Base-by-base conservation (phyloP, 371 early-diverging fungal species). In the Mucor plumbeus region DNA sequence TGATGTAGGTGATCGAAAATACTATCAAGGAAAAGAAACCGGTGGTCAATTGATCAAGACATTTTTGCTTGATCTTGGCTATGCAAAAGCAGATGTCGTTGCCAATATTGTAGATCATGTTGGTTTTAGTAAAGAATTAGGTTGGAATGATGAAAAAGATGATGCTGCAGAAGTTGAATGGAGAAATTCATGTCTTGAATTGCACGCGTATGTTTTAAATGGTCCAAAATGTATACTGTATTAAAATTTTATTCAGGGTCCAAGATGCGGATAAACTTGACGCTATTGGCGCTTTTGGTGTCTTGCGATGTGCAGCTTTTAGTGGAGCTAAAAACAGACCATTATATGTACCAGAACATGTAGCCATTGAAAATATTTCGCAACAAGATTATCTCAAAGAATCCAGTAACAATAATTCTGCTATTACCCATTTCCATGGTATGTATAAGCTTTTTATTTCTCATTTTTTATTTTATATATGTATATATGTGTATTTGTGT, bases 211-310 rank as follows among this genome's bases (percentile, higher is more conserved):
- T 72, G 80, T 70, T 11, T 33, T 0, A 15, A 3, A 53, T 6
- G 38, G 7, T 38, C 4, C 38, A 38, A 38, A 38, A 38, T 38
- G 38, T 38, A 7, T 11, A 9, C 1, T 11, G 11, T 11, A 38
- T 38, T 7, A 38, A 38, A 38, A 7, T 35, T 9, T 38, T 38
- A 14, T 50, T 35, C 65, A 89, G 90, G 64, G 92, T 92, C 7
- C 91, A 91, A 72, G 94, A 94, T 73, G 93, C 94, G 0, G 94
- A 94, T 69, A 87, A 91, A 50, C 69, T 94, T 66, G 94, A 94
- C 69, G 93, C 94, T 1, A 90, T 94, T 59, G 94, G 94, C 2
- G 94, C 93, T 26, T 89, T 94, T 76, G 93, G 92, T 15, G 82
- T 92, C 13, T 77, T 90, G 66, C 79, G 94, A 7, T 90, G 90